Evolutionary conservation across 192 early-diverging fungal species (phyloP).

Genomic region (Mortierella alpina): DNA sequence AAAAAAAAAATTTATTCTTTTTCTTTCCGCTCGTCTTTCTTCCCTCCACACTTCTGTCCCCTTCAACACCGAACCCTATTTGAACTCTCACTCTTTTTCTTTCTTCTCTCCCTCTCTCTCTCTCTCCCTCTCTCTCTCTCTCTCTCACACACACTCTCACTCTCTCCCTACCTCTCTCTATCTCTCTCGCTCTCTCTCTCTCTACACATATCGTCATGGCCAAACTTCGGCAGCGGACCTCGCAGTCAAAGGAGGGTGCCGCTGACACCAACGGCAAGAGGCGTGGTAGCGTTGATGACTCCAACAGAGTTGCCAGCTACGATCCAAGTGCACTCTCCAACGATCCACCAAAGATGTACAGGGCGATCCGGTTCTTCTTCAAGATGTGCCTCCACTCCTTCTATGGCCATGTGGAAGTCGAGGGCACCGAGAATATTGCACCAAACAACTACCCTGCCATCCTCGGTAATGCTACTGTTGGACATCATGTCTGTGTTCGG

Average conservation of each 20-base stretch:
- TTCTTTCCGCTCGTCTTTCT: neutral
- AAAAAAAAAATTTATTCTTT: neutral
- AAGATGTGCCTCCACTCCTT: constrained; percentile 53
- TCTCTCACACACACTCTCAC: no score
- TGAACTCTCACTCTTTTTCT: no score
- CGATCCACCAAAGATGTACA: constrained; percentile 19
- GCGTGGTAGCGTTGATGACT: no score
- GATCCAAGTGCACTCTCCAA: neutral
- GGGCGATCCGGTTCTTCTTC: constrained; percentile 53
- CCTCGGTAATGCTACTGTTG: constrained; percentile 28
- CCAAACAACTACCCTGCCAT: constrained; percentile 54
- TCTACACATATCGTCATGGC: neutral
- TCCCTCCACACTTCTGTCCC: no score
- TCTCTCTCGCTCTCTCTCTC: no score
- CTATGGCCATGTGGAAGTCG: constrained; percentile 55
- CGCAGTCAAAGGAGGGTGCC: no score
- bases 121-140: no score
- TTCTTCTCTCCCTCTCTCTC: no score
- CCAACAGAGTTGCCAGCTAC: neutral
- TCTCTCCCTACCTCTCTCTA: no score
- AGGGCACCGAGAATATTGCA: constrained; percentile 54
- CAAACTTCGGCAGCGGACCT: no score
- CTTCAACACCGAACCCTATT: neutral
- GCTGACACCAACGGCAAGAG: no score
- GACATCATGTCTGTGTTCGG: no score